Conservation (phyloP, 83 land plant genomes). For the Thuja plicata region DNA sequence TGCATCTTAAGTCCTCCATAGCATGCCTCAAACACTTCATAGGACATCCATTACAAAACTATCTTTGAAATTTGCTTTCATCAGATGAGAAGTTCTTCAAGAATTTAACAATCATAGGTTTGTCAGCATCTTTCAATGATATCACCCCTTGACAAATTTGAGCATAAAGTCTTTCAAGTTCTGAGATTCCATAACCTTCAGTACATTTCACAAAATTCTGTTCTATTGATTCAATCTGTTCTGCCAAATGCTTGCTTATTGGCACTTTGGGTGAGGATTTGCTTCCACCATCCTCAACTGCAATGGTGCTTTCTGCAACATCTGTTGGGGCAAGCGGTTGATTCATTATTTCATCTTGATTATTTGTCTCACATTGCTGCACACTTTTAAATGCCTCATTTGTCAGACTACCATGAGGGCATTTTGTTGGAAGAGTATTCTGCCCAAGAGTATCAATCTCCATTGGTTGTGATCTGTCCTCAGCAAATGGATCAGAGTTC, state of each 20-base stretch:
- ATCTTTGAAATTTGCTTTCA: conserved; percentile 38
- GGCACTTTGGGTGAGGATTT: background rate
- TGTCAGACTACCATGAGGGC: background rate
- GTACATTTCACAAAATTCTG: conserved; percentile 40
- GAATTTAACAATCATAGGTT: conserved; percentile 37
- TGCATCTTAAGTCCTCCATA: background rate
- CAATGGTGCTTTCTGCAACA: background rate
- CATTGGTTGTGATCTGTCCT: conserved; percentile 1
- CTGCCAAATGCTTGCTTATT: conserved; percentile 10
- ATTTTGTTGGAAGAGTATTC: conserved; percentile 1
- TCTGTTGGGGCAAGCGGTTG: background rate
- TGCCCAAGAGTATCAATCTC: conserved; percentile 8
- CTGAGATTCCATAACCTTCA: conserved; percentile 47
- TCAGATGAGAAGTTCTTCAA: conserved; percentile 52
- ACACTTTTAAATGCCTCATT: conserved; percentile 3
- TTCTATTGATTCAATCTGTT: conserved; percentile 41
- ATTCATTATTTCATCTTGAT: background rate
- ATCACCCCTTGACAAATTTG: conserved; percentile 46
- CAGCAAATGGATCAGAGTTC: background rate
- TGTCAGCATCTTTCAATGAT: conserved; percentile 18
- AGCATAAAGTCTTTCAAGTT: conserved; percentile 70
- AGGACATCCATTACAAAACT: background rate
- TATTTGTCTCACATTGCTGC: background rate
- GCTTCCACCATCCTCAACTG: conserved; percentile 5
- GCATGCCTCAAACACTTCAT: background rate